phyloP scores from a whole-genome alignment of 495 filamentous ascomycete genomes.

The Aspergillus olivimuriae region DNA sequence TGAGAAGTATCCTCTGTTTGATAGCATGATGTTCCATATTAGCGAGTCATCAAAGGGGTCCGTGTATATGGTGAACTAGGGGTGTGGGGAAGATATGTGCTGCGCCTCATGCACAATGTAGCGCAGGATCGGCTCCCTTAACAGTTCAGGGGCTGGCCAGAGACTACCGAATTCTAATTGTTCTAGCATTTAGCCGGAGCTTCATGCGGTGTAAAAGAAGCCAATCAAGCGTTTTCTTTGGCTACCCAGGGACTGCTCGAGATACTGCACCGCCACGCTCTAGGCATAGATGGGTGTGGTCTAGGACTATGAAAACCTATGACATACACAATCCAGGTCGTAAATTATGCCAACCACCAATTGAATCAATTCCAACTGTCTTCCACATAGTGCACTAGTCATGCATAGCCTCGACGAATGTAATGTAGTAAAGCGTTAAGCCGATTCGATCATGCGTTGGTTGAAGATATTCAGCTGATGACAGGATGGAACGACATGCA shows the following conservation, averaged over 20 bases:
- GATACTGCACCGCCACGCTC: background rate
- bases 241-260: background rate
- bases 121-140: background rate
- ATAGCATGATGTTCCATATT: background rate
- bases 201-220: background rate
- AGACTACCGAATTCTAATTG: background rate
- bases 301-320: too few species aligned
- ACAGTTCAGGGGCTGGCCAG: background rate
- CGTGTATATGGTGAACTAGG: background rate
- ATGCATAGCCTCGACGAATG: too few species aligned
- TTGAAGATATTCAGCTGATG: too few species aligned
- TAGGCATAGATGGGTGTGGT: too few species aligned
- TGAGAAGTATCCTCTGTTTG: background rate
- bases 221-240: background rate
- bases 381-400: too few species aligned
- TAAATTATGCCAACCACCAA: too few species aligned
- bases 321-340: too few species aligned
- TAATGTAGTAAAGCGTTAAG: too few species aligned
- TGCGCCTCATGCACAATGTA: background rate
- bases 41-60: background rate
- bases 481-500: too few species aligned
- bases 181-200: too few species aligned
- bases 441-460: too few species aligned
- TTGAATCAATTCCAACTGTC: too few species aligned
- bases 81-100: background rate